Evolutionary conservation across 2,329 filamentous ascomycete genomes (phyloP), one percentile per base, ranked within the genome.

Genomic region (Bisporella sp.): DNA sequence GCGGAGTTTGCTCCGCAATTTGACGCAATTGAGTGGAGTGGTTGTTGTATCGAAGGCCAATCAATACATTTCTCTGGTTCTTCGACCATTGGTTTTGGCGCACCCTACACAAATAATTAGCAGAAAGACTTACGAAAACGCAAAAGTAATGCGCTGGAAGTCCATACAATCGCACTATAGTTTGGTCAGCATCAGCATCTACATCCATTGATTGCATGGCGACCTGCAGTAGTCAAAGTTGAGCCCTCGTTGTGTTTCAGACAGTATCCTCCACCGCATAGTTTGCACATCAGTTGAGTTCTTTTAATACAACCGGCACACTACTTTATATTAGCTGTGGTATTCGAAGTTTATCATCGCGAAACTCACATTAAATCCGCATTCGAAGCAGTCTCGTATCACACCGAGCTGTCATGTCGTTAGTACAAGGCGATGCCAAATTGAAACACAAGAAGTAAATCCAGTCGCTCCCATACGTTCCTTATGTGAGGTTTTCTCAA

Each of bases 181-280:
- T 21, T 7, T 43, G 4, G 57, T 63, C 49, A 62, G 63, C 55
- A 54, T 60, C 51, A 60, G 47, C 56, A 59, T 61, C 57, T 56
- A 59, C 56, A 59, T 32, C 55, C 57, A 54, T 58, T 40, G 44
- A 60, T 60, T 47, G 55, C 54, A 47, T 60, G 59, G 50, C 55
- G 54, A 61, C 60, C 56, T 62, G 54, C 63, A 51, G 57, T 64
- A 46, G 75, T 82, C n/a, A 75, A 69, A 9, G 84, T 87, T 40
- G 86, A 92, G 12, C 88, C 87, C 58, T 90, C 87, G 58, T 95
- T 90, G 64, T 95, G 89, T 50, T 85, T 76, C 53, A 85, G 77
- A 66, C 91, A 96, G 66, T 95, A 96, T 47, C 87, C 87, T 49
- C 86, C 85, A 41, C 77, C 77, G 67, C 91, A 96, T 52, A 76